Evolutionary conservation across 2,329 filamentous ascomycete genomes (phyloP).

Genomic region (Myriangium duriaei): DNA sequence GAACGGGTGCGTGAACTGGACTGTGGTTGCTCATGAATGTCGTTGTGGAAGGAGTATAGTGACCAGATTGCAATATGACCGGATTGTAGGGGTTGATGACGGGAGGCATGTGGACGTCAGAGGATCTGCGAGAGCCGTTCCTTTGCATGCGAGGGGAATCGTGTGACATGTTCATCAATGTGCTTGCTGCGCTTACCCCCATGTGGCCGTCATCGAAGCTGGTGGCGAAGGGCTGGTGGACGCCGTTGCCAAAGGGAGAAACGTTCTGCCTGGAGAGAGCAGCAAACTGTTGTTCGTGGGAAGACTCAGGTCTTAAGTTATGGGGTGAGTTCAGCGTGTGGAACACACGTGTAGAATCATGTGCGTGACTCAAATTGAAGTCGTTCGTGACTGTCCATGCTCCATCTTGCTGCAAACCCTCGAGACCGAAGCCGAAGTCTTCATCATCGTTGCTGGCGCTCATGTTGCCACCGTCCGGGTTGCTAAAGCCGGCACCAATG

Average conservation of each 20-base stretch:
- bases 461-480: neutral
- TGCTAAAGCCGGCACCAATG: neutral
- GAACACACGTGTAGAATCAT: neutral
- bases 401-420: neutral
- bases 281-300: conserved; percentile 1
- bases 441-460: no score
- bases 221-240: neutral
- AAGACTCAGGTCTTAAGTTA: neutral
- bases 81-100: conserved; percentile 2
- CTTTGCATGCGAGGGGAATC: conserved; percentile 1
- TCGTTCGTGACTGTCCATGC: no score
- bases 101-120: neutral
- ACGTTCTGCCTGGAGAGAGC: neutral
- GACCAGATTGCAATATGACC: conserved; percentile 4
- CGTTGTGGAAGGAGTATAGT: conserved; percentile 1
- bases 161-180: conserved; percentile 5
- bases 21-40: conserved; percentile 1
- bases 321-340: neutral
- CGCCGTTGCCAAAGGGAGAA: neutral
- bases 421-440: neutral
- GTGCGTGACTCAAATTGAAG: neutral
- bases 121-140: conserved; percentile 2
- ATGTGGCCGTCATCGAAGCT: conserved; percentile 3
- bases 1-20: conserved; percentile 1
- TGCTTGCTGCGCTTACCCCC: conserved; percentile 5